Evolutionary conservation across 176 grass and related monocot species (phyloP), one percentile per base, ranked within the genome.

Genomic region (Leersia perrieri): DNA sequence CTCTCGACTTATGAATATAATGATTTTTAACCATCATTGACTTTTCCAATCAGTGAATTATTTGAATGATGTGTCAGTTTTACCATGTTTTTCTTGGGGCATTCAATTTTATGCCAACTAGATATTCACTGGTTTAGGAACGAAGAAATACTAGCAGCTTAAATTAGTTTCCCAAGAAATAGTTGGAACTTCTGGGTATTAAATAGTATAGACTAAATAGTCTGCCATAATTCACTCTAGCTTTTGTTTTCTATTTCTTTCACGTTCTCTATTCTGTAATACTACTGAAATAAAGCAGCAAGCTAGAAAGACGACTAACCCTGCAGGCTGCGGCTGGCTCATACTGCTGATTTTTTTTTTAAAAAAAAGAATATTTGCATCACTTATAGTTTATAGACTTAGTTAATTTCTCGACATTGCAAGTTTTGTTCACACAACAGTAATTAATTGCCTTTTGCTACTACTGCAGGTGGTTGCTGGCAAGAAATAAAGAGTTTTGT

Each of bases 401-500:
- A 40, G 5, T 66, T 67, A 7, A 28, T 60, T 33, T 67, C n/a
- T 60, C 11, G 0, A 11, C 16, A 65, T 29, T 53, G 40, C 16
- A 27, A 45, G 5, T 30, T 45, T 57, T 42, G 11, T 41, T 81
- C 33, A 32, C 2, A 25, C 18, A 41, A 3, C 12, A 2, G 13
- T 63, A 33, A 44, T 44, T 12, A 45, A 39, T 83, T 40, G 36
- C 57, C 30, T 74, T 74, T 22, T 66, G 15, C 51, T 33, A 20
- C 72, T 80, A 32, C 32, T 87, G 75, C 82, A 97, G 90, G 88
- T 90, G 33, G 73, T 93, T 72, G 83, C 82, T 75, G 82, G 72
- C 34, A 87, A 93, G 31, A 87, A 84, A 80, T 70, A 34, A 73
- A 76, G 38, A 53, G 73, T 66, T 73, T 73, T 12, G 35, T 11